These are phyloP conservation scores for Santalum album DNA, from an alignment of 164 flowering plant genomes.

Conservation along the genomic window DNA sequence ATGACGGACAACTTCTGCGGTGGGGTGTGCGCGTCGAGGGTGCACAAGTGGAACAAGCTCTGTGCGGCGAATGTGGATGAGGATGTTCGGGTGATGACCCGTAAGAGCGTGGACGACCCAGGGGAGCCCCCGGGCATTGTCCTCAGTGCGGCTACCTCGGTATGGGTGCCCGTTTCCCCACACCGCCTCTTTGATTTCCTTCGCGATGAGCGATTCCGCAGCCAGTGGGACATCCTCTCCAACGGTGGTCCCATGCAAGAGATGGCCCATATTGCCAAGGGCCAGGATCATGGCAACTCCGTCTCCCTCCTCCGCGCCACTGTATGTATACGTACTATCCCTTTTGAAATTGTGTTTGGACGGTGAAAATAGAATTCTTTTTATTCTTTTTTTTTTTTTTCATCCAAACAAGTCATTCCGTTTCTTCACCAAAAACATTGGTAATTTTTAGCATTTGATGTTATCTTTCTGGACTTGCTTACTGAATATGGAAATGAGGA, in stretches of 20 bases:
- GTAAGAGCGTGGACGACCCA: slow-evolving; percentile 80
- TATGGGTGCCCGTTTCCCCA: slow-evolving; percentile 80
- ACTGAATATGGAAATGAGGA: too few relatives aligned
- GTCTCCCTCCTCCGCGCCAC: slow-evolving; percentile 72
- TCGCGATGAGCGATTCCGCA: slow-evolving; percentile 61
- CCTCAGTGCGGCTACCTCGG: slow-evolving; percentile 79
- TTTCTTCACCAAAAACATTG: too few relatives aligned
- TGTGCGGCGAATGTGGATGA: slow-evolving; percentile 63
- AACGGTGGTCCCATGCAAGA: slow-evolving; percentile 86
- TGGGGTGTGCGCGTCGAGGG: slow-evolving; percentile 77
- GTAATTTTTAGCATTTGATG: too few relatives aligned
- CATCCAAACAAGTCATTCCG: too few relatives aligned
- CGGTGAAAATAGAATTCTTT: too few relatives aligned
- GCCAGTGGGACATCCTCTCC: slow-evolving; percentile 92
- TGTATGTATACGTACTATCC: too few relatives aligned
- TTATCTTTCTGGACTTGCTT: too few relatives aligned
- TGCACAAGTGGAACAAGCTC: slow-evolving; percentile 70
- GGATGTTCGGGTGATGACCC: slow-evolving; percentile 81
- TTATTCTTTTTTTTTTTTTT: background rate
- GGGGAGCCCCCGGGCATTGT: slow-evolving; percentile 94
- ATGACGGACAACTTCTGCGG: slow-evolving; percentile 75
- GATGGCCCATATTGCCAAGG: slow-evolving; percentile 90
- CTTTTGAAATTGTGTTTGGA: too few relatives aligned
- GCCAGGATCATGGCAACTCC: slow-evolving; percentile 75
- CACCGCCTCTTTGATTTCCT: slow-evolving; percentile 71